phyloP scores from a whole-genome alignment of 331 rosid species.

The Malus hybrid region DNA sequence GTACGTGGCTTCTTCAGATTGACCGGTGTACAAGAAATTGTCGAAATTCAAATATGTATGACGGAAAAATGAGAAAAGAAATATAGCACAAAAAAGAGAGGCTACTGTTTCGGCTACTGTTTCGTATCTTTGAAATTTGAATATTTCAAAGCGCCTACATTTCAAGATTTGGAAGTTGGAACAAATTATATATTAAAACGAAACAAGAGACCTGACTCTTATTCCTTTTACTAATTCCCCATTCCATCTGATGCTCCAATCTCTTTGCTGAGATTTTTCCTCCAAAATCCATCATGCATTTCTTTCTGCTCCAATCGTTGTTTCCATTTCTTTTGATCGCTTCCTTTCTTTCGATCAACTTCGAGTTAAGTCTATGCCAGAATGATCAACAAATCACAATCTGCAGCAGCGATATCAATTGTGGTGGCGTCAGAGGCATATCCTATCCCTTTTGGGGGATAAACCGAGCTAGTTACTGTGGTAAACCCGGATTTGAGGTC shows the following conservation, averaged over 20 bases:
- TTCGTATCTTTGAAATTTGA: background rate
- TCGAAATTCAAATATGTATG: background rate
- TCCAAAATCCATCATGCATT: background rate
- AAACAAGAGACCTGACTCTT: background rate
- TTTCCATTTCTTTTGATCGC: background rate
- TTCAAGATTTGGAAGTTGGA: background rate
- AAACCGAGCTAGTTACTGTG: constrained; percentile 27
- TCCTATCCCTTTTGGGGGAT: constrained; percentile 62
- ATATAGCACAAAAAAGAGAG: background rate
- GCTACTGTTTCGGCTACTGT: background rate
- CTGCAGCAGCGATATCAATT: constrained; percentile 22
- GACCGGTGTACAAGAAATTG: background rate
- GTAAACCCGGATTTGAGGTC: constrained; percentile 21
- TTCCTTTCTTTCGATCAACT: background rate
- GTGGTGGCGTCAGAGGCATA: background rate
- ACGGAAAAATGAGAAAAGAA: background rate
- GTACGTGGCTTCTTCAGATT: background rate
- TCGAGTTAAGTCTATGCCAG: background rate
- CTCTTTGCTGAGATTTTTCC: background rate
- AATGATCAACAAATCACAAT: background rate
- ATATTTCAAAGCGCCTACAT: background rate
- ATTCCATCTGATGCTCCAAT: background rate
- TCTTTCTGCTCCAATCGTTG: background rate
- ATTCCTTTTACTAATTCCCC: background rate
- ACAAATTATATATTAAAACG: background rate